Base-by-base conservation (phyloP, 1,284 basidiomycete genomes). In the Fomitopsis pinicola region DNA sequence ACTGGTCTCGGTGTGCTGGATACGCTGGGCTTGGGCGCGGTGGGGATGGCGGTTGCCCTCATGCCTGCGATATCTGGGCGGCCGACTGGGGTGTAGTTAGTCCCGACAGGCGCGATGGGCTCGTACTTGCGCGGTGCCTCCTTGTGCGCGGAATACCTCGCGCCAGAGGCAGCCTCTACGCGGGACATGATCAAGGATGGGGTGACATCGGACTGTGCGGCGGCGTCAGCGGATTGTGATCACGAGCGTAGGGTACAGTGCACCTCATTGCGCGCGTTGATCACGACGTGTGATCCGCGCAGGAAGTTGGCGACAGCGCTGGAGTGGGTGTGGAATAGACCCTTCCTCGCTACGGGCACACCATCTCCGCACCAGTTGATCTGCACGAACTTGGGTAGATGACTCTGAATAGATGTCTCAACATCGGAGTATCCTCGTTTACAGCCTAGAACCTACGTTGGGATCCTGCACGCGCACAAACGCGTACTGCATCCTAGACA, bases 311-410 rank as follows among this genome's bases (percentile, higher is more conserved):
- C 86, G 4, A 98, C 93, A 1, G 92, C 85, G 57, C 85, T 84
- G 17, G 94, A 87, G 73, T 98, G 95, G 7, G 88, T 90, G 70
- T 92, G 89, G 78, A 98, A 98, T 33, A 98, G 81, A 15, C 96
- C 97, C 76, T 98, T 98, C 74, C 91, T 89, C 38, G 82, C 83
- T 75, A 91, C 95, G 17, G 96, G 96, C 0, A 98, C 97, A 67
- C 97, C 96, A 70, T 97, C 95, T 57, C 97, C 96, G 69, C 94
- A 95, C 95, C 93, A 95, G 67, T 93, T 93, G 70, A 89, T 84
- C 66, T 97, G 89, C 7, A 98, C 94, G 66, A 96, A 94, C 77
- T 98, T 98, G 62, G 90, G 83, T n/a, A 98, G 82, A 67, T 90
- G 80, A 70, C 87, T 92, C 88, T 96, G 69, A 12, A 33, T 33